These are phyloP conservation scores for Geotrichum reessii DNA, from an alignment of 1,139 yeast species.

Conservation along the genomic window DNA sequence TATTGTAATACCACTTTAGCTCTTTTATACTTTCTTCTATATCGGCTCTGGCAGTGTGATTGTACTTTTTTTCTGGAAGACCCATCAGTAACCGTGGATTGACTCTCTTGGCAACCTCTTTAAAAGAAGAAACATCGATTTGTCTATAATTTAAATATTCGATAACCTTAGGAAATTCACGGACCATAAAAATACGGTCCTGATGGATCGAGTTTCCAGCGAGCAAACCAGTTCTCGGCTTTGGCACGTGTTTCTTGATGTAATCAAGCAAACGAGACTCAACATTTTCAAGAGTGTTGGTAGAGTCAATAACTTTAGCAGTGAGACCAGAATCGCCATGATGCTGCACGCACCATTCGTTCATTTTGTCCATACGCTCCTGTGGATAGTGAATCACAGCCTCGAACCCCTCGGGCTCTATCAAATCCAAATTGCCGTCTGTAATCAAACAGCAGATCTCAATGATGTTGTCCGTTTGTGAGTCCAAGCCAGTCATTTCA, in stretches of 20 bases:
- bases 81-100: constrained; percentile 54
- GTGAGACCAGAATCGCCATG: constrained; percentile 79
- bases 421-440: constrained; percentile 64
- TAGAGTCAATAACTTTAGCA: constrained; percentile 54
- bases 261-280: constrained; percentile 60
- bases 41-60: constrained; percentile 85
- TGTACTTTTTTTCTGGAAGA: constrained; percentile 57
- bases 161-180: constrained; percentile 69
- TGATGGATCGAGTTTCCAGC: constrained; percentile 93
- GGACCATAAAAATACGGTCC: constrained; percentile 79
- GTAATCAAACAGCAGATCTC: constrained; percentile 91
- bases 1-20: constrained; percentile 66
- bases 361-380: constrained; percentile 63
- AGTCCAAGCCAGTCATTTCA: constrained; percentile 92
- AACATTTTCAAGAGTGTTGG: constrained; percentile 53
- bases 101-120: constrained; percentile 75
- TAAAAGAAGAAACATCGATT: constrained; percentile 78
- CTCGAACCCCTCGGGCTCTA: constrained; percentile 67
- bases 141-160: constrained; percentile 71
- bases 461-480: constrained; percentile 65
- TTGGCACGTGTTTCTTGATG: constrained; percentile 51
- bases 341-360: constrained; percentile 77
- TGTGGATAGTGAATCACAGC: constrained; percentile 71
- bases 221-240: constrained; percentile 53
- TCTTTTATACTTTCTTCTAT: constrained; percentile 85